These are phyloP conservation scores for Trichomonas vaginalis DNA, from an alignment of 208 protist genomes.

Conservation along the genomic window DNA sequence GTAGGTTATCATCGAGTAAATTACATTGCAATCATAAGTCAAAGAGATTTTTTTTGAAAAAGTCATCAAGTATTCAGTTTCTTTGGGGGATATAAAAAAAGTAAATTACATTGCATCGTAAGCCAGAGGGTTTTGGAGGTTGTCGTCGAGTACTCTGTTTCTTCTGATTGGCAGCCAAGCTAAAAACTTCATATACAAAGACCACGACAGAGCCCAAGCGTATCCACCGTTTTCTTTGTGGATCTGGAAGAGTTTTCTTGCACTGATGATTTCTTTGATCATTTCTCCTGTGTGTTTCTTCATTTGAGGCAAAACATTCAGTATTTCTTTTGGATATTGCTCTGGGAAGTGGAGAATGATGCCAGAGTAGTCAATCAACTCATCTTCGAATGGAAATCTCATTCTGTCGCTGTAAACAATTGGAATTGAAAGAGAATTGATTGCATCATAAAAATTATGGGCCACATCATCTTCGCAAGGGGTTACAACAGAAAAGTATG, in stretches of 20 bases:
- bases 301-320: neutral
- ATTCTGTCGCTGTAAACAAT: neutral
- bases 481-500: neutral
- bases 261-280: neutral
- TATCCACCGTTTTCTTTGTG: neutral
- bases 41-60: no score
- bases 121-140: neutral
- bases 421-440: neutral
- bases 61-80: no score
- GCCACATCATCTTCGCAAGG: neutral
- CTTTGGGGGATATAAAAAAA: no score
- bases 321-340: neutral
- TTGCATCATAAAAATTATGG: neutral
- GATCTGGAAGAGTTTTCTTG: neutral
- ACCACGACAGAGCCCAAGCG: neutral
- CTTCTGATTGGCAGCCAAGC: neutral
- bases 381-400: slow-evolving; percentile 1
- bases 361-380: neutral
- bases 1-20: no score
- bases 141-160: neutral
- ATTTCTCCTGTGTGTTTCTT: neutral
- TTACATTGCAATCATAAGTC: no score
- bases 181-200: neutral
- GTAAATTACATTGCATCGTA: neutral
- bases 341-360: neutral